These are phyloP conservation scores for Cystobasidiopsis lactophilus DNA, from an alignment of 768 basidiomycete species.

Conservation along the genomic window DNA sequence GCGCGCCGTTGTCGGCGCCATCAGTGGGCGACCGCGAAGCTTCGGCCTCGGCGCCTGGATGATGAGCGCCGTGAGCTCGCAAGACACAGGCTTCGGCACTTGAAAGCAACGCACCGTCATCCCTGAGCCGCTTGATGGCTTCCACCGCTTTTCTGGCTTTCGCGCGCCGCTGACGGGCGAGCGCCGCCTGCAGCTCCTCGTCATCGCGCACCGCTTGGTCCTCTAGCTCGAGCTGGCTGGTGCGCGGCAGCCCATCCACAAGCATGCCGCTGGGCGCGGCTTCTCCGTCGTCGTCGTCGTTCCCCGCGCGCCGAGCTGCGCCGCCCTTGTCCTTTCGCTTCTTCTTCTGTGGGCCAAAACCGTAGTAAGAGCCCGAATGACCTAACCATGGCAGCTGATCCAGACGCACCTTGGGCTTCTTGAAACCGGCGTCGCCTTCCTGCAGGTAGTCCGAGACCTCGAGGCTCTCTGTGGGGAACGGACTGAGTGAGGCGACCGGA, in stretches of 20 bases:
- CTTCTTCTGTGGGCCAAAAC: slow-evolving; percentile 41
- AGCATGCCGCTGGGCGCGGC: too few species aligned
- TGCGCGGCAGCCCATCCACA: slow-evolving; percentile 34
- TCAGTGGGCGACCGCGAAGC: slow-evolving; percentile 3
- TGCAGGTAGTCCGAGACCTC: slow-evolving; percentile 57
- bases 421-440: slow-evolving; percentile 82
- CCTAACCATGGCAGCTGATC: too few species aligned
- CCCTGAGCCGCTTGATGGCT: slow-evolving; percentile 7
- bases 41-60: too few species aligned
- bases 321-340: slow-evolving; percentile 36
- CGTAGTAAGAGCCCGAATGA: slow-evolving; percentile 6
- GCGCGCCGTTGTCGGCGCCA: slow-evolving; percentile 4
- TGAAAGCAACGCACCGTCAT: too few species aligned
- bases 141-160: slow-evolving; percentile 58
- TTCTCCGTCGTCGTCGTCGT: too few species aligned
- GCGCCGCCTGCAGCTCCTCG: slow-evolving; percentile 83
- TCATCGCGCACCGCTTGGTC: slow-evolving; percentile 51
- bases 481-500: too few species aligned
- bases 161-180: slow-evolving; percentile 63
- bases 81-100: too few species aligned
- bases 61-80: too few species aligned
- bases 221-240: slow-evolving; percentile 1
- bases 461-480: neutral
- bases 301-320: too few species aligned
- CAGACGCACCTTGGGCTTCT: slow-evolving; percentile 60